Evolutionary conservation across 2,329 filamentous ascomycete species (phyloP).

Genomic region (Nigrospora oryzae): DNA sequence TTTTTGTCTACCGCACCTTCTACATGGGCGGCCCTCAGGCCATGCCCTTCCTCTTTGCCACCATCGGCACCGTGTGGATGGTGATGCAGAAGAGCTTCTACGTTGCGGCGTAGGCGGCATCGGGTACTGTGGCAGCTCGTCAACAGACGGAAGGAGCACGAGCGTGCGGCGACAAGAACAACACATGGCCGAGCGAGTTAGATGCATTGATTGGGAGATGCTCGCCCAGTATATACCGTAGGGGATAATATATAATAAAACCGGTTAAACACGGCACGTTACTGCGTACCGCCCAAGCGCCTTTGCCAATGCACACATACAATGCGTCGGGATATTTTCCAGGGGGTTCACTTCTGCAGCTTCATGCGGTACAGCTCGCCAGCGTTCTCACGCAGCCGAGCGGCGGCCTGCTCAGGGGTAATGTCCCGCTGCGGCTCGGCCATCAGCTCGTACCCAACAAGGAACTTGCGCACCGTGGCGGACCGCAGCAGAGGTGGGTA

Average conservation of each 20-base stretch:
- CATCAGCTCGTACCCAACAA: conserved; percentile 94
- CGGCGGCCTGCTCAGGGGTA: conserved; percentile 89
- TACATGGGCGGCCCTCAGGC: conserved; percentile 49
- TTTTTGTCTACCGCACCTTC: conserved; percentile 69
- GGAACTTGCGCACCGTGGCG: conserved; percentile 89
- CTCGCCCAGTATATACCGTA: neutral
- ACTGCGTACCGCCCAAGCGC: neutral
- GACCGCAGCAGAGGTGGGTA: conserved; percentile 89
- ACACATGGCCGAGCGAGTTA: no score
- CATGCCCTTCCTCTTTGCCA: conserved; percentile 46
- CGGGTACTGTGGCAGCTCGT: no score
- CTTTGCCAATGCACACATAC: neutral
- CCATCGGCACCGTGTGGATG: conserved; percentile 52
- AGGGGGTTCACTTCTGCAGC: conserved; percentile 16
- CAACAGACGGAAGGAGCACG: no score
- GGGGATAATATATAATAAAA: conserved; percentile 1
- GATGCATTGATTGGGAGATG: no score
- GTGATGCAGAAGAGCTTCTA: conserved; percentile 61
- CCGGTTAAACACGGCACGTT: neutral
- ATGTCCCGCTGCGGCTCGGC: conserved; percentile 98
- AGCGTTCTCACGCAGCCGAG: conserved; percentile 56
- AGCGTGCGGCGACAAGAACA: no score
- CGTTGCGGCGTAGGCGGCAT: conserved; percentile 30
- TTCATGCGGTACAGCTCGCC: conserved; percentile 77
- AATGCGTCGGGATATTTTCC: neutral